phyloP scores from a whole-genome alignment of 371 early-diverging fungal species.

The Rhizomucor miehei region DNA sequence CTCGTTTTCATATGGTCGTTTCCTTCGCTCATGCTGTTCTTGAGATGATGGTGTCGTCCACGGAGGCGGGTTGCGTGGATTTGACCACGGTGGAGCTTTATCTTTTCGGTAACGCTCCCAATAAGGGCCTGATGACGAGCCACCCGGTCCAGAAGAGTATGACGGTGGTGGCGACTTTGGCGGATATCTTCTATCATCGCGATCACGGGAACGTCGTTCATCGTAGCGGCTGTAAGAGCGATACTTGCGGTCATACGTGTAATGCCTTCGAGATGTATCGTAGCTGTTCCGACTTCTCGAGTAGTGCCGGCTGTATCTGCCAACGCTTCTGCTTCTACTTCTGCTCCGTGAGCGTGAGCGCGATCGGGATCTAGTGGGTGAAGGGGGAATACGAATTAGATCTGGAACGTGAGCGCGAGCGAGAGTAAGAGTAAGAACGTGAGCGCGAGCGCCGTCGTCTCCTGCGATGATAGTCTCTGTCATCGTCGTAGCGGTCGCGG shows the following conservation, averaged over 20 bases:
- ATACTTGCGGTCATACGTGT: constrained; percentile 20
- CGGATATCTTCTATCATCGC: not conserved
- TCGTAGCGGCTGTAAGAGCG: constrained; percentile 6
- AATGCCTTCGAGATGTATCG: constrained; percentile 22
- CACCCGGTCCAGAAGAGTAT: too few species aligned
- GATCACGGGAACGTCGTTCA: not conserved
- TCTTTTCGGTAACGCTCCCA: too few species aligned
- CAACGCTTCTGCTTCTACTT: constrained; percentile 14
- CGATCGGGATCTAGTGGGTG: constrained; percentile 9
- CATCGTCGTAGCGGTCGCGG: constrained; percentile 8
- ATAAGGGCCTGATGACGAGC: too few species aligned
- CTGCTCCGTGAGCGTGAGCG: constrained; percentile 9
- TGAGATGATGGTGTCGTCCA: too few species aligned
- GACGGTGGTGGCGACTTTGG: not conserved
- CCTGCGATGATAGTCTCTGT: constrained; percentile 12
- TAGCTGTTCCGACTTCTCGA: not conserved
- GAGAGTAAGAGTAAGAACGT: constrained; percentile 9
- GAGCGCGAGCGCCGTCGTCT: constrained; percentile 7
- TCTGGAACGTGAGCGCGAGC: constrained; percentile 11
- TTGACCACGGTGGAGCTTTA: too few species aligned
- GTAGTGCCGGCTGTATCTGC: constrained; percentile 2
- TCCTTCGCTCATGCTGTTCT: too few species aligned
- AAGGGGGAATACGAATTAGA: constrained; percentile 9
- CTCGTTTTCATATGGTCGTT: too few species aligned
- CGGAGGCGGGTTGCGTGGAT: too few species aligned